Percentiles rank a stretch among this genome's conserved stretches.
Evolutionary conservation across 768 basidiomycete species (phyloP).

Genomic region (Dendrothele bispora): DNA sequence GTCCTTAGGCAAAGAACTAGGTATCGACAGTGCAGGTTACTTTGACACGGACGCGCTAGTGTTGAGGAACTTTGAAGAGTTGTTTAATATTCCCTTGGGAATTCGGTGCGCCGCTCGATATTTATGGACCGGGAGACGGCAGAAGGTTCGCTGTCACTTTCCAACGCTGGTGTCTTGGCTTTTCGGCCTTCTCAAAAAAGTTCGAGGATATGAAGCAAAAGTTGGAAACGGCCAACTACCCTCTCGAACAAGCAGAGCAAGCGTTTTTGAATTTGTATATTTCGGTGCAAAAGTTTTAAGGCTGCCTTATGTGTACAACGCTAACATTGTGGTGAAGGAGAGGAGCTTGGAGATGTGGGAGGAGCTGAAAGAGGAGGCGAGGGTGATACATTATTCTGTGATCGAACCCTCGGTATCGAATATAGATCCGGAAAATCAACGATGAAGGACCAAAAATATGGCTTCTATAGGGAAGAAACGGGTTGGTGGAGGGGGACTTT

Average conservation of each 20-base stretch:
- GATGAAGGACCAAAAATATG: no score
- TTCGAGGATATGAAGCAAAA: constrained; percentile 31
- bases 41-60: constrained; percentile 35
- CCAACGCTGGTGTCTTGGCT: constrained; percentile 36
- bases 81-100: constrained; percentile 30
- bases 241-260: constrained; percentile 39
- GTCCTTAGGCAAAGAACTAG: constrained; percentile 27
- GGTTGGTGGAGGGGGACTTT: no score
- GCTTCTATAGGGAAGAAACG: no score
- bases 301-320: constrained; percentile 36
- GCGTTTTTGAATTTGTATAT: constrained; percentile 41
- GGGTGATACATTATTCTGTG: constrained; percentile 34
- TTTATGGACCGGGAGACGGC: constrained; percentile 30
- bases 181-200: constrained; percentile 28
- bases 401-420: constrained; percentile 9
- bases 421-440: no score
- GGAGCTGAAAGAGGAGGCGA: constrained; percentile 24
- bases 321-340: constrained; percentile 34
- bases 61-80: constrained; percentile 30
- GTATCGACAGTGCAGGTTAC: constrained; percentile 27
- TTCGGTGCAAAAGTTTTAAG: constrained; percentile 29
- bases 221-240: constrained; percentile 38
- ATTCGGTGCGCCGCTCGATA: constrained; percentile 33
- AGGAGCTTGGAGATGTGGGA: constrained; percentile 29
- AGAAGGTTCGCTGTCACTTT: constrained; percentile 27